Evolutionary conservation across 306 rosid species (phyloP).

Genomic region (Ormosia emarginata): DNA sequence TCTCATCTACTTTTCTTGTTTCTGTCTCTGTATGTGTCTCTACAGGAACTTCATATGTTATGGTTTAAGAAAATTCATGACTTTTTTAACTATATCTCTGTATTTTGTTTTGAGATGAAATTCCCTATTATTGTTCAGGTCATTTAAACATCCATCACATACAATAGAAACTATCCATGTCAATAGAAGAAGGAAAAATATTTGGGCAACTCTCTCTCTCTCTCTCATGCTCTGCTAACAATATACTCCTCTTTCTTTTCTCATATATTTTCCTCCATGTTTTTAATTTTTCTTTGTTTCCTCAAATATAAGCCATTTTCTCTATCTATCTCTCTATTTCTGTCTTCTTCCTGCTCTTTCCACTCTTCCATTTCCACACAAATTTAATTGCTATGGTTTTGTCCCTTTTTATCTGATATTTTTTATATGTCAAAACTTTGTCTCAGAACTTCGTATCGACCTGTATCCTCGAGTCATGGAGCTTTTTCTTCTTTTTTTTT

Average conservation of each 20-base stretch:
- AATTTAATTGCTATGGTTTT: neutral
- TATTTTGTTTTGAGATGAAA: neutral
- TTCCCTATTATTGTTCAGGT: neutral
- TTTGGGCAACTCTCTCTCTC: neutral
- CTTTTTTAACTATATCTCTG: too few relatives aligned
- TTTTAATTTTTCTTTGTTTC: neutral
- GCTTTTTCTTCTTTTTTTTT: too few relatives aligned
- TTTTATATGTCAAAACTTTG: neutral
- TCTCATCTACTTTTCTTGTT: too few relatives aligned
- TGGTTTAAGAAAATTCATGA: too few relatives aligned
- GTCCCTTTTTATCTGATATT: neutral
- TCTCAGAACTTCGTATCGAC: neutral
- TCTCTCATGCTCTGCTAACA: too few relatives aligned
- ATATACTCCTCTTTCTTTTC: too few relatives aligned
- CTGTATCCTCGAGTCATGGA: neutral
- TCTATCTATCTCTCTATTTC: neutral
- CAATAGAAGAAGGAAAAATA: neutral
- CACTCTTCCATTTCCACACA: neutral
- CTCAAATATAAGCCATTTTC: neutral
- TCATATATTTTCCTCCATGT: neutral
- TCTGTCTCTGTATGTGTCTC: too few relatives aligned
- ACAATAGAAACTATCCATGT: neutral
- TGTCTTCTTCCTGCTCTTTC: neutral
- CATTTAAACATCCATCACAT: neutral
- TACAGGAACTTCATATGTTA: too few relatives aligned